phyloP scores from a whole-genome alignment of 176 grass and related monocot species.

The Oryza punctata region DNA sequence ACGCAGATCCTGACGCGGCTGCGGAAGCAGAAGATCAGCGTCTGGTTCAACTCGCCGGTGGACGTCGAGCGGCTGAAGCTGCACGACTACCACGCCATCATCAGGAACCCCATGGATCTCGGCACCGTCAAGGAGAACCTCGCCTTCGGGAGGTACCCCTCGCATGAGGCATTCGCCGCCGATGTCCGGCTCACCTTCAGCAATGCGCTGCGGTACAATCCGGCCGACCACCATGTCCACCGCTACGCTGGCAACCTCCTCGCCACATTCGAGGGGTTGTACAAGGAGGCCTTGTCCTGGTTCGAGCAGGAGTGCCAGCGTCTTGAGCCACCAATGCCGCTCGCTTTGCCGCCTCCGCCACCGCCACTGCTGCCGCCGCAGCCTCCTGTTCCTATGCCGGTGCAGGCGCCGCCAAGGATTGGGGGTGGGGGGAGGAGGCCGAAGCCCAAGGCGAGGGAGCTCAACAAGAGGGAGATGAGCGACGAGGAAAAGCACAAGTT shows the following conservation, averaged over 20 bases:
- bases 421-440: constrained; percentile 46
- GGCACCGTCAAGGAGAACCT: constrained; percentile 82
- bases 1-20: constrained; percentile 67
- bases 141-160: constrained; percentile 51
- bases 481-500: constrained; percentile 72
- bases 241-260: constrained; percentile 55
- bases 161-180: constrained; percentile 57
- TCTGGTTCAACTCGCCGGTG: constrained; percentile 85
- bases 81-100: constrained; percentile 82
- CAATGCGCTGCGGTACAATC: constrained; percentile 87
- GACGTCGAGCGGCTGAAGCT: constrained; percentile 71
- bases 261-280: constrained; percentile 51
- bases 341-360: background rate
- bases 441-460: constrained; percentile 78
- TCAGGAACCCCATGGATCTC: constrained; percentile 88
- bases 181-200: constrained; percentile 79
- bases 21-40: constrained; percentile 66
- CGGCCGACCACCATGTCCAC: constrained; percentile 68
- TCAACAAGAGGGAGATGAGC: constrained; percentile 71
- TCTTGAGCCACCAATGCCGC: background rate
- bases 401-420: constrained; percentile 28
- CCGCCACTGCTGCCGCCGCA: background rate
- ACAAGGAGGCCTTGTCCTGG: constrained; percentile 51
- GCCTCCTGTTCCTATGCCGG: background rate
- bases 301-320: constrained; percentile 52